These are phyloP conservation scores for Geotrichum phurueaensis DNA, from an alignment of 1,139 yeast species.

Conservation along the genomic window DNA sequence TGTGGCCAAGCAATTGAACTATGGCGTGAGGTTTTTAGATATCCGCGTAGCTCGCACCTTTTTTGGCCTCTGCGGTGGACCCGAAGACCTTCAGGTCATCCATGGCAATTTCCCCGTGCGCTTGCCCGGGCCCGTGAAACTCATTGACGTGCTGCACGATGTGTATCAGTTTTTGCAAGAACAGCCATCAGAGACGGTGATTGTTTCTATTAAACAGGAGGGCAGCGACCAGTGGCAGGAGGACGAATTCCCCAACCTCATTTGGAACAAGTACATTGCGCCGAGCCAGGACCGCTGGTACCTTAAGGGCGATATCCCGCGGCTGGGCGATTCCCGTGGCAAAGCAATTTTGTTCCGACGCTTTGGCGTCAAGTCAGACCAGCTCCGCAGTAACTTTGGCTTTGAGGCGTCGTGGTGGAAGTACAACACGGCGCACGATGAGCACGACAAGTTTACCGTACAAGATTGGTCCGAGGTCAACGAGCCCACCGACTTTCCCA, in stretches of 20 bases:
- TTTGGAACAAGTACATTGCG: conserved; percentile 56
- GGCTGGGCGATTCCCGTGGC: conserved; percentile 58
- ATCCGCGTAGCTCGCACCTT: conserved; percentile 59
- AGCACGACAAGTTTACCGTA: conserved; percentile 55
- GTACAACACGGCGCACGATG: conserved; percentile 62
- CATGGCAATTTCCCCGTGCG: conserved; percentile 75
- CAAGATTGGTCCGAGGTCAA: conserved; percentile 73
- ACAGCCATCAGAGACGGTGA: conserved; percentile 54
- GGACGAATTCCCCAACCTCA: conserved; percentile 60
- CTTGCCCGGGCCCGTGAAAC: conserved; percentile 52
- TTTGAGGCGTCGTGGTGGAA: conserved; percentile 65
- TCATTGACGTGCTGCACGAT: conserved; percentile 46
- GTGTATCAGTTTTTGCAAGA: conserved; percentile 52
- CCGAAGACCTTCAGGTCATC: conserved; percentile 57
- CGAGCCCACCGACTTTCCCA: conserved; percentile 47
- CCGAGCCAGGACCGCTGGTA: conserved; percentile 56
- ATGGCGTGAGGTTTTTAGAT: conserved; percentile 73
- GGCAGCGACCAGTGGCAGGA: conserved; percentile 61
- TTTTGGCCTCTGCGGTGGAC: conserved; percentile 34
- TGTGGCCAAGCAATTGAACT: conserved; percentile 54
- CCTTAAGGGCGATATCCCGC: conserved; percentile 52
- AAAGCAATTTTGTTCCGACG: conserved; percentile 63
- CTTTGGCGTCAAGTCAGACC: conserved; percentile 53
- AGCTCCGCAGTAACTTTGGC: conserved; percentile 46
- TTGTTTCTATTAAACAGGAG: conserved; percentile 70